Percentiles rank a stretch among this genome's conserved stretches.
These are phyloP conservation scores for Tuber aestivum DNA, from an alignment of 495 filamentous ascomycete species.

Conservation along the genomic window DNA sequence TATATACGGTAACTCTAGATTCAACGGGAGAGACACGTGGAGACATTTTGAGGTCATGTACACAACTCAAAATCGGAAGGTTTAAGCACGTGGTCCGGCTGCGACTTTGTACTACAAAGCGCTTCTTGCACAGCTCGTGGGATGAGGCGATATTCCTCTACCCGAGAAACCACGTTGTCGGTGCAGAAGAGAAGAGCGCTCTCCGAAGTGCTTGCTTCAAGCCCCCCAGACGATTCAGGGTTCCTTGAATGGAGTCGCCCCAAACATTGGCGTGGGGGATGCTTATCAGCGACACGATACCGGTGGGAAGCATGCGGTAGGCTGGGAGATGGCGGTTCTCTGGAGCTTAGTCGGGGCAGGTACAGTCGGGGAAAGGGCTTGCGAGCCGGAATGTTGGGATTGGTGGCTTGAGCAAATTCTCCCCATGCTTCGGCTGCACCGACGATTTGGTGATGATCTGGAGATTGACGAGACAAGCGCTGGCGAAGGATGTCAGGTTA, in stretches of 20 bases:
- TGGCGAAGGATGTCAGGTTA: constrained; percentile 13
- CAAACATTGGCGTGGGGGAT: not conserved
- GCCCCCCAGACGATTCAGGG: not conserved
- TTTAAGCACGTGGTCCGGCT: not conserved
- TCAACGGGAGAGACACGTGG: not conserved
- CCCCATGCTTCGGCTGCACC: constrained; percentile 33
- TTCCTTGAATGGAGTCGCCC: not conserved
- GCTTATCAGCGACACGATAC: not conserved
- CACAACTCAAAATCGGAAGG: not conserved
- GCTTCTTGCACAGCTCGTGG: not conserved
- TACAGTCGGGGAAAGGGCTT: constrained; percentile 24
- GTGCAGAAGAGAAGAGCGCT: not conserved
- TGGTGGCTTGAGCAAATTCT: constrained; percentile 34
- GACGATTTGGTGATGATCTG: constrained; percentile 22
- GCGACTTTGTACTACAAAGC: not conserved
- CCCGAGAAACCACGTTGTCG: not conserved
- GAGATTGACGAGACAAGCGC: constrained; percentile 17
- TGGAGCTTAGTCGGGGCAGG: constrained; percentile 12
- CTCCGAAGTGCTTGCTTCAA: not conserved
- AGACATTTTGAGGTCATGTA: not conserved
- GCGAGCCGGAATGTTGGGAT: constrained; percentile 36
- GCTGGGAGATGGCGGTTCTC: constrained; percentile 8
- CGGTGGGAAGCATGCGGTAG: not conserved
- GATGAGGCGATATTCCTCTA: not conserved
- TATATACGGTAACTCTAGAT: not conserved